Percentiles rank a stretch among this genome's conserved stretches.
Evolutionary conservation across 345 rosid species (phyloP).

Genomic region (Hypericum perforatum): DNA sequence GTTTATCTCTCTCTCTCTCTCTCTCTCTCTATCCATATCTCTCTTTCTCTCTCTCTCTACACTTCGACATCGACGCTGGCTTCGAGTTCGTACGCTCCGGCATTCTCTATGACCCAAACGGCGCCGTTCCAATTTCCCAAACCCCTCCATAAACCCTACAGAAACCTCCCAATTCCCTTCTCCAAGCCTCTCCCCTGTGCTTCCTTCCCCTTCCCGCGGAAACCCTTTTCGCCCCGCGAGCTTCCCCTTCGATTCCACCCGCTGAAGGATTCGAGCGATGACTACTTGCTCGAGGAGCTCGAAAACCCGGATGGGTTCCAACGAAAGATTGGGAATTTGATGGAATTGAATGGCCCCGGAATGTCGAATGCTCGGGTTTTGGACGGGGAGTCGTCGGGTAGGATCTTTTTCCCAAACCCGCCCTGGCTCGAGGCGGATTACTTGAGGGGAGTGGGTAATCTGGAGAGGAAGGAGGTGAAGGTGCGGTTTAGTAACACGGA

Average conservation of each 20-base stretch:
- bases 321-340: slow-evolving; percentile 13
- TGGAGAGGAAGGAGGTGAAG: slow-evolving; percentile 32
- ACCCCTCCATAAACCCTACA: no score
- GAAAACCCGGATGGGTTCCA: slow-evolving; percentile 21
- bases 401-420: slow-evolving; percentile 57
- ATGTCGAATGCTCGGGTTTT: slow-evolving; percentile 12
- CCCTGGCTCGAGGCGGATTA: slow-evolving; percentile 77
- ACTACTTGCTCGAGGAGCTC: slow-evolving; percentile 20
- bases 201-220: slow-evolving; percentile 25
- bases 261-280: slow-evolving; percentile 16
- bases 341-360: slow-evolving; percentile 19
- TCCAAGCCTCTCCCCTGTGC: slow-evolving; percentile 22
- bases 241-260: slow-evolving; percentile 14
- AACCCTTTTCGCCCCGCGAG: slow-evolving; percentile 5
- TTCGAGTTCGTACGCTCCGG: no score
- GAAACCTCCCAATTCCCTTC: slow-evolving; percentile 9
- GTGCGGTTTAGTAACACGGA: slow-evolving; percentile 46
- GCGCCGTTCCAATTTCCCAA: no score
- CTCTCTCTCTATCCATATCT: no score
- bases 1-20: no score
- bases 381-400: slow-evolving; percentile 19
- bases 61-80: no score
- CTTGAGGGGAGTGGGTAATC: slow-evolving; percentile 44
- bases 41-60: no score
- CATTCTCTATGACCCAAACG: no score